Evolutionary conservation across 768 basidiomycete genomes (phyloP), one percentile per base, ranked within the genome.

Genomic region (Atractiella rhizophila): DNA sequence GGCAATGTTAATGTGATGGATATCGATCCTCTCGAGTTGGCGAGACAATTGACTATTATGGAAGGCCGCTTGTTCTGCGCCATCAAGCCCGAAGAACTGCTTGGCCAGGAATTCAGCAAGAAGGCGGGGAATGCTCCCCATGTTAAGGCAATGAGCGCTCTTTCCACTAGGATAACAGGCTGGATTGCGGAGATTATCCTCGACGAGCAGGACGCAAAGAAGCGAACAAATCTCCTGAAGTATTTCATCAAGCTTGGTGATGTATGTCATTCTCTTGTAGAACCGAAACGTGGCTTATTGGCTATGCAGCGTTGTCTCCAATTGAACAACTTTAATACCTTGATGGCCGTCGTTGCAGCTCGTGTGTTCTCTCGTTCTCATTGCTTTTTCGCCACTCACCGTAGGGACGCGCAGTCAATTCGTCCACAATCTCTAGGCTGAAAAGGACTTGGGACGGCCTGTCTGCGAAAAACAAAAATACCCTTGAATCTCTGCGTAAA

Each of bases 111-210:
- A 59, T 71, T 71, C 10, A 78, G 76, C 4, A 73, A 78, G 54
- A 71, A 74, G 45, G 42, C 32, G 13, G 20, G 42, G 23, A 63
- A 69, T 6, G 68, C 72, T 16, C 58, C 67, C 37, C 77, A 77
- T 49, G 74, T 96, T 33, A 76, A 70, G 56, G 76, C 77, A 19
- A 74, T 96, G 48, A 75, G 75, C 33, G 72, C 76, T 5, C 60
- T 94, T 55, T 88, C 82, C 55, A 96, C 85, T 12, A 70, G 75
- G 40, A 75, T 94, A 50, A 94, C 85, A 1, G 86, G 85, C 4
- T 88, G 83, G 80, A 79, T 94, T 24, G 76, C 85, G 8, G 88
- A 96, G 60, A 75, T 76, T 52, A 85, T 98, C 45, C 61, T 98
- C 36, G 74, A 74, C 51, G 88, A 98, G 61, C 68, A 65, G 39